Evolutionary conservation across 805 yeast species (phyloP).

Genomic region (Yueomyces sinensis): DNA sequence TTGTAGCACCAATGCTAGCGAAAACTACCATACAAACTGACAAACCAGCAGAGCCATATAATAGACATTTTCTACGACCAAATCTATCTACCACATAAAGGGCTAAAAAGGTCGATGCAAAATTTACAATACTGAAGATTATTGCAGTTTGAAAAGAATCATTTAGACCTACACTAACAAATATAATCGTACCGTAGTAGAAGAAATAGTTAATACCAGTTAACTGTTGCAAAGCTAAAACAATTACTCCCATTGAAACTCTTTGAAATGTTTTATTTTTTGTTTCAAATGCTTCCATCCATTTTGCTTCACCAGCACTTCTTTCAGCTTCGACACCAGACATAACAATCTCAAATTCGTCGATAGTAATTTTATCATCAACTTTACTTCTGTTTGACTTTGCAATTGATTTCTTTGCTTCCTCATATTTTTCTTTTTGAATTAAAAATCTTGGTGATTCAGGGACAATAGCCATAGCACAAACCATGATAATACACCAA

Average conservation of each 20-base stretch:
- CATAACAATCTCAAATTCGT: constrained; percentile 46
- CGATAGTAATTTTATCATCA: constrained; percentile 41
- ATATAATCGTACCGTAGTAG: constrained; percentile 51
- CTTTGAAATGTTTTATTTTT: constrained; percentile 43
- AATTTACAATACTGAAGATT: constrained; percentile 44
- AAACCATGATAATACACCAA: constrained; percentile 29
- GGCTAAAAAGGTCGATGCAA: constrained; percentile 40
- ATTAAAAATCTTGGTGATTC: constrained; percentile 61
- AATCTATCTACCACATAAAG: constrained; percentile 36
- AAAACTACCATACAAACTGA: constrained; percentile 32
- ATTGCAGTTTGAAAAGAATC: constrained; percentile 49
- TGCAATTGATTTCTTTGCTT: constrained; percentile 46
- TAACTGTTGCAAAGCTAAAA: constrained; percentile 53
- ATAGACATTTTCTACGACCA: constrained; percentile 37
- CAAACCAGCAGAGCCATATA: constrained; percentile 38
- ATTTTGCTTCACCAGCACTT: constrained; percentile 49
- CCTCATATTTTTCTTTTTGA: constrained; percentile 40
- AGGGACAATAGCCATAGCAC: constrained; percentile 39
- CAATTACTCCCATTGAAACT: constrained; percentile 36
- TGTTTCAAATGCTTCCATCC: constrained; percentile 54
- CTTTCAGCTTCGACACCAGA: constrained; percentile 48
- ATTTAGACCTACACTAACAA: constrained; percentile 43
- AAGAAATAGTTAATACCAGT: constrained; percentile 56
- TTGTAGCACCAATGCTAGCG: constrained; percentile 47
- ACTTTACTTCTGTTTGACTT: constrained; percentile 39